These are phyloP conservation scores for Cornus kousa DNA, from an alignment of 148 eudicot species.

Conservation along the genomic window DNA sequence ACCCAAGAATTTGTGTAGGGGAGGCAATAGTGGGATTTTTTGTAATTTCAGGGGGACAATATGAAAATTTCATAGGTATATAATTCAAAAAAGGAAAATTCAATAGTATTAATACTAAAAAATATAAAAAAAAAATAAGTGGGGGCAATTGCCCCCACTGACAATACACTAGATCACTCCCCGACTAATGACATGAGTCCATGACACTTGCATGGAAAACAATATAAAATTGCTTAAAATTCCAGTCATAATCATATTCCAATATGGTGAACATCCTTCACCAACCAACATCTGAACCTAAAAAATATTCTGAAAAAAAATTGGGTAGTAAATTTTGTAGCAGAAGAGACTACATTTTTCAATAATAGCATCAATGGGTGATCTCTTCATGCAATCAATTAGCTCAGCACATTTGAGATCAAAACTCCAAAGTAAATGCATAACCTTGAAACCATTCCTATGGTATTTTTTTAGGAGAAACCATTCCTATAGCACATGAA, in stretches of 20 bases:
- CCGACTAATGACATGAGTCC: neutral
- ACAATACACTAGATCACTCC: too few relatives aligned
- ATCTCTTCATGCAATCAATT: neutral
- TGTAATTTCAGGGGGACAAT: too few relatives aligned
- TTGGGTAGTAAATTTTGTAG: neutral
- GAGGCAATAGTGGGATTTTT: too few relatives aligned
- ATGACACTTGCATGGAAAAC: neutral
- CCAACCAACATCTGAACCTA: neutral
- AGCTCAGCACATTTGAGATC: neutral
- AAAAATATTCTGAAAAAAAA: neutral
- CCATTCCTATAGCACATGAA: neutral
- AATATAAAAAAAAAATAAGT: too few relatives aligned
- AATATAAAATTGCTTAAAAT: neutral
- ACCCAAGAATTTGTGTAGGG: too few relatives aligned
- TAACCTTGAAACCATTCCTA: neutral
- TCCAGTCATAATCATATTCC: neutral
- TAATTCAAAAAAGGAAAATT: too few relatives aligned
- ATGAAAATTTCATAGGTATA: too few relatives aligned
- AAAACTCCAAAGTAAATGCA: neutral
- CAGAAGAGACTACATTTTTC: neutral
- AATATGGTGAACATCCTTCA: neutral
- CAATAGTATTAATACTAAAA: too few relatives aligned
- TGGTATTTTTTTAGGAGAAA: neutral
- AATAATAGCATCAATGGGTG: neutral
- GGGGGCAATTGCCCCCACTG: too few relatives aligned